Percentiles rank a stretch among this genome's conserved stretches.
phyloP scores from a whole-genome alignment of 2,329 filamentous ascomycete species.

The Colletotrichum godetiae region DNA sequence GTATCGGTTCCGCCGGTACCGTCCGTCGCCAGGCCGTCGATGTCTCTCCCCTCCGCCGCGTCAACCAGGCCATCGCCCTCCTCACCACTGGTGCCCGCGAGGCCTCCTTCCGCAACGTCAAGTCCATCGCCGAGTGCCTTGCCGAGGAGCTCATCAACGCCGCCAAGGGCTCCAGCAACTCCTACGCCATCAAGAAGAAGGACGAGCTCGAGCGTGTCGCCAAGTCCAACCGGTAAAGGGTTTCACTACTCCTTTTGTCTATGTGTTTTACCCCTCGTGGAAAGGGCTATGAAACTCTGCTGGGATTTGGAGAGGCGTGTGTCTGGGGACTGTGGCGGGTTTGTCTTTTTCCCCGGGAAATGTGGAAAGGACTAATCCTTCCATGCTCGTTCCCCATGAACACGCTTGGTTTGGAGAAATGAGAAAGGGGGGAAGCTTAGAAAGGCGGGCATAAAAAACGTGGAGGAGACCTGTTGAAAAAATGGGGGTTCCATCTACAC shows the following conservation, averaged over 20 bases:
- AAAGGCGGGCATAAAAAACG: no score
- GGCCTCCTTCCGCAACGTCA: slow-evolving; percentile 99
- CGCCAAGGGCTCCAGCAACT: slow-evolving; percentile 99
- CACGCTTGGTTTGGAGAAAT: slow-evolving; percentile 23
- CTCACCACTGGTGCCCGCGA: slow-evolving; percentile 99
- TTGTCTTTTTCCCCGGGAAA: slow-evolving; percentile 38
- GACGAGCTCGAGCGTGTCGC: slow-evolving; percentile 99
- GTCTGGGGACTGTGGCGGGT: slow-evolving; percentile 22
- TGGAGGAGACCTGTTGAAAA: slow-evolving; percentile 9
- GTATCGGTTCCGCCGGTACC: slow-evolving; percentile 99
- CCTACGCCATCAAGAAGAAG: slow-evolving; percentile 99
- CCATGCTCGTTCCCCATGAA: background rate
- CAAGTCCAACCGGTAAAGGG: slow-evolving; percentile 99
- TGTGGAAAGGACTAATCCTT: slow-evolving; percentile 40
- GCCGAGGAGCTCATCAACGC: slow-evolving; percentile 99
- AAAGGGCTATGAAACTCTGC: slow-evolving; percentile 32
- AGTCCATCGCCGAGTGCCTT: slow-evolving; percentile 99
- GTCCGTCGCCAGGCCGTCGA: slow-evolving; percentile 99
- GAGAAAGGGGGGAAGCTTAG: background rate
- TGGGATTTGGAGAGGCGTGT: background rate
- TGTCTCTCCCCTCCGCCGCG: slow-evolving; percentile 98
- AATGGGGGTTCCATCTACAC: slow-evolving; percentile 1
- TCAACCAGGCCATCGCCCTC: slow-evolving; percentile 99
- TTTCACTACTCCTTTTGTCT: slow-evolving; percentile 47
- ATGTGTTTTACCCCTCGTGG: slow-evolving; percentile 13